Evolutionary conservation across 2,329 filamentous ascomycete genomes (phyloP).

Genomic region (Trichoderma harzianum): DNA sequence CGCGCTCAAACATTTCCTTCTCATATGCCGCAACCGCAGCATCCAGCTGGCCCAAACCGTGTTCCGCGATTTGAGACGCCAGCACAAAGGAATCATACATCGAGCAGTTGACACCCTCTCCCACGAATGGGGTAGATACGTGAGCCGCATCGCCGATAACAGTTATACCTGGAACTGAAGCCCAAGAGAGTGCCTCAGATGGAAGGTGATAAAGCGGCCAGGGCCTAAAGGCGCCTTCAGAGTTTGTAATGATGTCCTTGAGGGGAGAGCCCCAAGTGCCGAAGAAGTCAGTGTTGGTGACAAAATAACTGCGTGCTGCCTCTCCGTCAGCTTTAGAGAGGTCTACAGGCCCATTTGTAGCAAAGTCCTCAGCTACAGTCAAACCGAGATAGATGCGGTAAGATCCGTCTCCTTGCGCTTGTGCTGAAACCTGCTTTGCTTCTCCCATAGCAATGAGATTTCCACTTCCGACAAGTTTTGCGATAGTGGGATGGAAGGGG

Average conservation of each 20-base stretch:
- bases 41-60: neutral
- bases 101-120: conserved; percentile 13
- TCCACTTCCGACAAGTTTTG: neutral
- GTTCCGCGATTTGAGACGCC: neutral
- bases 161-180: neutral
- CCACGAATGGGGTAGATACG: neutral
- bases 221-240: neutral
- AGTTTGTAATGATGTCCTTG: conserved; percentile 2
- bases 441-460: neutral
- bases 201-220: conserved; percentile 8
- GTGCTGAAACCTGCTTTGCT: neutral
- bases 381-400: neutral
- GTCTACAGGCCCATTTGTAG: neutral
- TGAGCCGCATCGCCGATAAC: conserved; percentile 8
- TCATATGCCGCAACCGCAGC: neutral
- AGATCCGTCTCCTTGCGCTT: neutral
- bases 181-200: neutral
- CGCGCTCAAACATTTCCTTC: conserved; percentile 11
- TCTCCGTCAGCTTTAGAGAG: neutral
- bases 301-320: neutral
- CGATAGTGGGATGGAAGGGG: neutral
- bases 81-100: conserved; percentile 5
- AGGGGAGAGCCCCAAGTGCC: neutral
- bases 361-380: neutral
- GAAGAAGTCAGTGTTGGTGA: neutral